These are phyloP conservation scores for Fusarium dlaminii DNA, from an alignment of 2,329 filamentous ascomycete species.

Conservation along the genomic window DNA sequence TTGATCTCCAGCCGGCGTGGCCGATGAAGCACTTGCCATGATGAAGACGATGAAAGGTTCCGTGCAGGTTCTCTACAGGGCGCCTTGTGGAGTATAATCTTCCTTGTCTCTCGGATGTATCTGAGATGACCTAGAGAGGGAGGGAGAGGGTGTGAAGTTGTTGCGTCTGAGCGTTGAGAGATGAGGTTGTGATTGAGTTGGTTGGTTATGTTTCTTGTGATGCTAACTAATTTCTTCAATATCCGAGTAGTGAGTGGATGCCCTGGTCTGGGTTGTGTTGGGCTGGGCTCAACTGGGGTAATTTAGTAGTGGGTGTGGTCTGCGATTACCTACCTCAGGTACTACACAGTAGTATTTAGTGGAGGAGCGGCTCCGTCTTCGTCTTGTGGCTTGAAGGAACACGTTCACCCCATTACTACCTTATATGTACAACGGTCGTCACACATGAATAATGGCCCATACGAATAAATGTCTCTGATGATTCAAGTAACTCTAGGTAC, in stretches of 20 bases:
- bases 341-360: background rate
- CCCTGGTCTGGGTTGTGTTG: background rate
- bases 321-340: background rate
- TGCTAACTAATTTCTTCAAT: slow-evolving; percentile 35
- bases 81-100: slow-evolving; percentile 11
- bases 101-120: background rate
- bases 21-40: slow-evolving; percentile 42
- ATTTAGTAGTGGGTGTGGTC: slow-evolving; percentile 17
- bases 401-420: background rate
- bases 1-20: slow-evolving; percentile 33
- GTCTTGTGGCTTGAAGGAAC: slow-evolving; percentile 23
- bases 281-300: background rate
- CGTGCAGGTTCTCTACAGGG: slow-evolving; percentile 1
- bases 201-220: slow-evolving; percentile 17
- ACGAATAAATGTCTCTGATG: background rate
- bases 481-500: background rate
- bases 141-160: slow-evolving; percentile 1
- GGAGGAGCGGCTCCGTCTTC: slow-evolving; percentile 23
- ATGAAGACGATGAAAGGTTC: slow-evolving; percentile 3
- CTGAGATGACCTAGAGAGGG: background rate
- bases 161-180: slow-evolving; percentile 1
- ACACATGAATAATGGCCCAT: background rate
- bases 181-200: background rate
- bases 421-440: background rate
- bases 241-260: slow-evolving; percentile 18